phyloP scores from a whole-genome alignment of 2,329 filamentous ascomycete genomes.

The Geosmithia flava region DNA sequence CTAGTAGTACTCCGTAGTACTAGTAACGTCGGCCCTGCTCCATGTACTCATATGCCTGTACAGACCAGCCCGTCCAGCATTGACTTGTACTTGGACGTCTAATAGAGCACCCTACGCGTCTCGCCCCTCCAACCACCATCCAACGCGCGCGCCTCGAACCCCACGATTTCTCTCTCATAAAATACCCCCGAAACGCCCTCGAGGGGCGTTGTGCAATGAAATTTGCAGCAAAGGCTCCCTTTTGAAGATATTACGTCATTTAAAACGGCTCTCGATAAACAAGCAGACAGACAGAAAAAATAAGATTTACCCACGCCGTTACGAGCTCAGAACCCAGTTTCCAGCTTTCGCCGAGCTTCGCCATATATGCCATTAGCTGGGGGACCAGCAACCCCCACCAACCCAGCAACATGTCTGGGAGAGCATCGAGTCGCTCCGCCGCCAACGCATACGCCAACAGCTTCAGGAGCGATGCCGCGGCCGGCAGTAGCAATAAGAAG shows the following conservation, averaged over 20 bases:
- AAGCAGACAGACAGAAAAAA: too few relatives aligned
- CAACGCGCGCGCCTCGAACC: not conserved
- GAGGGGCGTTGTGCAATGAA: not conserved
- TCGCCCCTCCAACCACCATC: not conserved
- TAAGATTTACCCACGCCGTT: not conserved
- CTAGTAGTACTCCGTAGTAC: too few relatives aligned
- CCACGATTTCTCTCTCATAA: not conserved
- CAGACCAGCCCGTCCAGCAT: too few relatives aligned
- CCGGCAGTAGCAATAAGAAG: not conserved
- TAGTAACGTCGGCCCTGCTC: too few relatives aligned
- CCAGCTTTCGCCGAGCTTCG: not conserved
- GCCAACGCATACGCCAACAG: conserved; percentile 19
- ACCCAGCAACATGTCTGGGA: conserved; percentile 9
- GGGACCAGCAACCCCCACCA: not conserved
- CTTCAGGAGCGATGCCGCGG: conserved; percentile 18
- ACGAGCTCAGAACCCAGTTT: not conserved
- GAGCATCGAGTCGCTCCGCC: conserved; percentile 30
- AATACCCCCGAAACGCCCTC: not conserved
- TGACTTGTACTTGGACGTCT: too few relatives aligned
- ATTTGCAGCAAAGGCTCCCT: not conserved
- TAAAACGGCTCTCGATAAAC: too few relatives aligned
- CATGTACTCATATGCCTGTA: too few relatives aligned
- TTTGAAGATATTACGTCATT: not conserved
- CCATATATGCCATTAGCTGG: too few relatives aligned
- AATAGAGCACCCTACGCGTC: not conserved